These are phyloP conservation scores for Arthrobotrys megalospora DNA, from an alignment of 2,329 filamentous ascomycete species.

Conservation along the genomic window DNA sequence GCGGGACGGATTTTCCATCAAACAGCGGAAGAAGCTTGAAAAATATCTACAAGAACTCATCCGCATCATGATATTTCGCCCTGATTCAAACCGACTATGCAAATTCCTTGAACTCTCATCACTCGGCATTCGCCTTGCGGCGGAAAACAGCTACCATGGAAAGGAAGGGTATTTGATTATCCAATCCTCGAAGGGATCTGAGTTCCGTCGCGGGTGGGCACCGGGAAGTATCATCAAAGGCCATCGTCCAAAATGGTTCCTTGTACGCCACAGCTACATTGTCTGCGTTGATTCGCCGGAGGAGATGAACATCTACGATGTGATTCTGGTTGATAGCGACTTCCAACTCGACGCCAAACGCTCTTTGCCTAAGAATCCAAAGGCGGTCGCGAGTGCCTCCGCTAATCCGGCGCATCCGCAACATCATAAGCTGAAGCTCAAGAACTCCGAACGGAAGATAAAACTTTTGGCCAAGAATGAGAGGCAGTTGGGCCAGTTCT, in stretches of 20 bases:
- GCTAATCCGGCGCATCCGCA: conserved; percentile 73
- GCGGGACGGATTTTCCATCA: conserved; percentile 79
- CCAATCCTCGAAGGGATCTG: conserved; percentile 88
- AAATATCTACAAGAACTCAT: conserved; percentile 94
- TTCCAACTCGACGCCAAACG: conserved; percentile 86
- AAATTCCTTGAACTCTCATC: conserved; percentile 96
- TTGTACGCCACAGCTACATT: conserved; percentile 97
- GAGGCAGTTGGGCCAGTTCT: conserved; percentile 89
- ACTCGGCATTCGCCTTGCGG: conserved; percentile 90
- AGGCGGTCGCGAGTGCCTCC: conserved; percentile 76
- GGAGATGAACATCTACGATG: conserved; percentile 98
- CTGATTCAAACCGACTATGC: conserved; percentile 94
- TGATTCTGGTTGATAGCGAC: conserved; percentile 93
- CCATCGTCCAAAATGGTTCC: conserved; percentile 95
- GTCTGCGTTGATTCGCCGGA: conserved; percentile 98
- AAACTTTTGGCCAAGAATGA: conserved; percentile 93
- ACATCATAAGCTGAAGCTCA: conserved; percentile 88
- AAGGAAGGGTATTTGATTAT: conserved; percentile 97
- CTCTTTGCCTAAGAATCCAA: conserved; percentile 70
- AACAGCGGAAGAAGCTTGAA: conserved; percentile 87
- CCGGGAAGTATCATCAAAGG: conserved; percentile 83
- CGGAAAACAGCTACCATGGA: conserved; percentile 96
- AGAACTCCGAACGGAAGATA: conserved; percentile 91
- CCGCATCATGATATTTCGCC: conserved; percentile 94
- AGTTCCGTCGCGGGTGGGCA: conserved; percentile 85